Evolutionary conservation across 176 grass and related monocot genomes (phyloP).

Genomic region (Pharus latifolius): DNA sequence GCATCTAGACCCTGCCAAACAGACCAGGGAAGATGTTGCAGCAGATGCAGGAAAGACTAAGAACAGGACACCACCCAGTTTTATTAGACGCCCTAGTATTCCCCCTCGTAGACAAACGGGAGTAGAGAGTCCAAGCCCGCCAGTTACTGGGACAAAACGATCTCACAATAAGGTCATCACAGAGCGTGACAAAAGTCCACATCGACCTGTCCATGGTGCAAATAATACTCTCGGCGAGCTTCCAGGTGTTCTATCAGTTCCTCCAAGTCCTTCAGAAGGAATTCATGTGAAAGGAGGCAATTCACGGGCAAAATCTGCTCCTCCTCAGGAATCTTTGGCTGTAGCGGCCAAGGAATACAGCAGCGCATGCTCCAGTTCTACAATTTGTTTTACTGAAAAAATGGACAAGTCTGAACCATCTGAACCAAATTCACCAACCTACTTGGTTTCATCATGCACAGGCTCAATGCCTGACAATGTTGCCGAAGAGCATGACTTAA

Average conservation of each 20-base stretch:
- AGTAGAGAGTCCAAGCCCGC: conserved; percentile 32
- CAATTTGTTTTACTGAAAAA: conserved; percentile 15
- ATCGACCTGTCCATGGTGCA: conserved; percentile 14
- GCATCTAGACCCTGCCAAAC: conserved; percentile 32
- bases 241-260: conserved; percentile 19
- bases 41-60: conserved; percentile 28
- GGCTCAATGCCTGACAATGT: conserved; percentile 15
- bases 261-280: conserved; percentile 26
- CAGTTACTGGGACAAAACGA: conserved; percentile 39
- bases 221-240: background rate
- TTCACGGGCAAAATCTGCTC: conserved; percentile 23
- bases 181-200: conserved; percentile 44
- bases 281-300: conserved; percentile 16
- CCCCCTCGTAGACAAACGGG: conserved; percentile 22
- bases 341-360: conserved; percentile 15
- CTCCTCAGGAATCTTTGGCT: conserved; percentile 14
- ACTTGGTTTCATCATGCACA: conserved; percentile 17
- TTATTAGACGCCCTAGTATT: conserved; percentile 32
- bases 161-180: conserved; percentile 19
- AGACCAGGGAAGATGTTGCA: conserved; percentile 23
- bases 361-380: conserved; percentile 18
- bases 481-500: conserved; percentile 27
- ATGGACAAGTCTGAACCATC: conserved; percentile 32
- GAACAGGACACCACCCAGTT: conserved; percentile 26
- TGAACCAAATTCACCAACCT: conserved; percentile 33